Evolutionary conservation across 2,329 filamentous ascomycete genomes (phyloP), one percentile per base, ranked within the genome.

Genomic region (Aureobasidium sp.): DNA sequence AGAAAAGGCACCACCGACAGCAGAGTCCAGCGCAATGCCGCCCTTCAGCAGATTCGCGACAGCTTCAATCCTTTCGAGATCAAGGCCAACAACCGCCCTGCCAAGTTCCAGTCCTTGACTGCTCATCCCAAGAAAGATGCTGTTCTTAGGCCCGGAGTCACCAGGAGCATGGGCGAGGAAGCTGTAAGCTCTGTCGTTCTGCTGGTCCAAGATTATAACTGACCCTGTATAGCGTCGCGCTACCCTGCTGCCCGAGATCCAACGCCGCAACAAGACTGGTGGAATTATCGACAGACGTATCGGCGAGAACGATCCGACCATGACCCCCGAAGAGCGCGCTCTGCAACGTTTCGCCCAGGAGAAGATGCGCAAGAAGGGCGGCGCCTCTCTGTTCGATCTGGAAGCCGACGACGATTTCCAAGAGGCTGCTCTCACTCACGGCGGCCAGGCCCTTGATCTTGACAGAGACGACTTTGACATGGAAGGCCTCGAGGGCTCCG

Each of bases 51-150:
- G 61, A 96, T 99, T 71, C 88, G 94, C 70, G 92, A 97, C 69
- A 88, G 92, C 67, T 97, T 97, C 82, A 99, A 99, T 73, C 94
- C 94, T 0, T 99, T 99, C 74, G 94, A 99, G 71, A 84, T 96
- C 72, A 95, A 95, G 74, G 84, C 88, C 61, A 85, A 87, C 42
- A 62, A 63, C 13, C 82, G 87, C 62, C 88, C 86, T 0, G 85
- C 85, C 60, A 97, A 97, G 69, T 95, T 95, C 65, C 86, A 93
- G 45, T 87, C 92, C 46, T 91, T 89, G 0, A 92, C 81, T 57
- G 84, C 83, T 64, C 82, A 83, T 61, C 79, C 82, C 6, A 61
- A 47, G 35, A 40, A 42, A 27, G 51, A 42, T 29, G 64, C 79
- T 87, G 65, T 88, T 87, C 47, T 45, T 33, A 81, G 92, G 57